Evolutionary conservation across 2,329 filamentous ascomycete species (phyloP).

Genomic region (Colletotrichum sp.): DNA sequence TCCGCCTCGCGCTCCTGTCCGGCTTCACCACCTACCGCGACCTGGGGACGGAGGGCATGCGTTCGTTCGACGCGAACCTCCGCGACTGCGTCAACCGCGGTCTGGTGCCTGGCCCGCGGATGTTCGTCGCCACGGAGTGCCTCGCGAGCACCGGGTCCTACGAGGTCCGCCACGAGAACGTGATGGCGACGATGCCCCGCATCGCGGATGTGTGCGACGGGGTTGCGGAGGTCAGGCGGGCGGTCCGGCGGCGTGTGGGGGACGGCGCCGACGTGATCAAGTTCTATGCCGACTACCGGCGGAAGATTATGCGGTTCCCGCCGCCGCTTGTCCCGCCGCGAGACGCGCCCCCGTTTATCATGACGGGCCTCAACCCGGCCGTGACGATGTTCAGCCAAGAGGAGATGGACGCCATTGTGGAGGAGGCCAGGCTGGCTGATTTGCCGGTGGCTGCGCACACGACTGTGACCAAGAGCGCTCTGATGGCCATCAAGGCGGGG

Average conservation of each 20-base stretch:
- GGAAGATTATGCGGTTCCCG: slow-evolving; percentile 48
- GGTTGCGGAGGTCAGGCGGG: slow-evolving; percentile 46
- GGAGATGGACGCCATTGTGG: slow-evolving; percentile 55
- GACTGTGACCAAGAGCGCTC: slow-evolving; percentile 42
- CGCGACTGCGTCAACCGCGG: slow-evolving; percentile 60
- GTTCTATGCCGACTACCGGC: slow-evolving; percentile 55
- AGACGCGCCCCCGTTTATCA: slow-evolving; percentile 28
- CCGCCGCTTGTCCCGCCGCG: slow-evolving; percentile 20
- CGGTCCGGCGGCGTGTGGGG: slow-evolving; percentile 49
- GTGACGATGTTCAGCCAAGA: slow-evolving; percentile 50
- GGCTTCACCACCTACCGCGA: slow-evolving; percentile 66
- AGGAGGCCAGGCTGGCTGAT: slow-evolving; percentile 45
- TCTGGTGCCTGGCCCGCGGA: slow-evolving; percentile 56
- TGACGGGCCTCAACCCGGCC: slow-evolving; percentile 41
- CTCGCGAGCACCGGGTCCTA: slow-evolving; percentile 56
- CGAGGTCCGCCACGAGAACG: slow-evolving; percentile 53
- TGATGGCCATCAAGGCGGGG: slow-evolving; percentile 51
- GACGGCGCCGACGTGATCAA: slow-evolving; percentile 57
- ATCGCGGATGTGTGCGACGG: slow-evolving; percentile 52
- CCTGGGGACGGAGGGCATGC: slow-evolving; percentile 57
- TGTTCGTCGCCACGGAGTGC: slow-evolving; percentile 59
- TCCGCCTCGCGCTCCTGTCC: slow-evolving; percentile 55
- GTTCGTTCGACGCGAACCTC: slow-evolving; percentile 53
- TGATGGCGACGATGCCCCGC: slow-evolving; percentile 30
- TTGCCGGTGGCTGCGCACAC: slow-evolving; percentile 50